Conservation (phyloP, 805 yeast genomes). For the Zygoascus tannicola region DNA sequence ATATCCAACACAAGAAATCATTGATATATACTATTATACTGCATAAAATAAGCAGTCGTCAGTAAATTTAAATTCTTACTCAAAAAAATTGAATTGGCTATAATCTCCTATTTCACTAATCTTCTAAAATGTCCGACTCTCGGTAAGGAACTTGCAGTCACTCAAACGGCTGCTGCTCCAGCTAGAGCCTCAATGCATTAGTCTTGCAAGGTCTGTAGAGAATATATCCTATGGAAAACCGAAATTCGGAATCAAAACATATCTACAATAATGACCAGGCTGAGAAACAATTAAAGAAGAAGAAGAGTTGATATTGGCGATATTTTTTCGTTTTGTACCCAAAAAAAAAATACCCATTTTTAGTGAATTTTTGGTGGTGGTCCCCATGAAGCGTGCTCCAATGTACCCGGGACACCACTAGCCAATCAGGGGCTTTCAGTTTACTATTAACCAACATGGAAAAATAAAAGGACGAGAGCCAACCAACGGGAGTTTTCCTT, state of each 20-base stretch:
- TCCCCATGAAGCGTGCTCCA: not conserved
- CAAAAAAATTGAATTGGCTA: not conserved
- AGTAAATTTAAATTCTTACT: not conserved
- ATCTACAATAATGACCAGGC: slow-evolving; percentile 20
- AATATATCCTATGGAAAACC: slow-evolving; percentile 6
- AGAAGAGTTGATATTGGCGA: slow-evolving; percentile 4
- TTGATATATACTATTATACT: too few relatives aligned
- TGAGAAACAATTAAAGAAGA: slow-evolving; percentile 14
- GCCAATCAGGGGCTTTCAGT: slow-evolving; percentile 3
- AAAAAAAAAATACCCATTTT: too few relatives aligned
- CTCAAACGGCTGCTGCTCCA: slow-evolving; percentile 24
- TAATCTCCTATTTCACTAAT: not conserved
- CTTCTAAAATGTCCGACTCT: slow-evolving; percentile 23
- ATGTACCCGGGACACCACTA: slow-evolving; percentile 3
- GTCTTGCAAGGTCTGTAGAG: slow-evolving; percentile 21
- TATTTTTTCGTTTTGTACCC: not conserved
- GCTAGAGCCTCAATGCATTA: slow-evolving; percentile 25
- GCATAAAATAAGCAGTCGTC: not conserved
- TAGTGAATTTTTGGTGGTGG: not conserved
- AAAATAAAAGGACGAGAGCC: not conserved
- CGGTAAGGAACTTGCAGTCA: slow-evolving; percentile 33
- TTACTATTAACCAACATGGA: not conserved
- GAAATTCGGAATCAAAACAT: slow-evolving; percentile 1
- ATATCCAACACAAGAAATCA: too few relatives aligned
- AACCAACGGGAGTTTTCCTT: not conserved